Percentiles rank a stretch among this genome's conserved stretches.
Conservation (phyloP, 1,139 yeast genomes). For the Pichia cactophila region DNA sequence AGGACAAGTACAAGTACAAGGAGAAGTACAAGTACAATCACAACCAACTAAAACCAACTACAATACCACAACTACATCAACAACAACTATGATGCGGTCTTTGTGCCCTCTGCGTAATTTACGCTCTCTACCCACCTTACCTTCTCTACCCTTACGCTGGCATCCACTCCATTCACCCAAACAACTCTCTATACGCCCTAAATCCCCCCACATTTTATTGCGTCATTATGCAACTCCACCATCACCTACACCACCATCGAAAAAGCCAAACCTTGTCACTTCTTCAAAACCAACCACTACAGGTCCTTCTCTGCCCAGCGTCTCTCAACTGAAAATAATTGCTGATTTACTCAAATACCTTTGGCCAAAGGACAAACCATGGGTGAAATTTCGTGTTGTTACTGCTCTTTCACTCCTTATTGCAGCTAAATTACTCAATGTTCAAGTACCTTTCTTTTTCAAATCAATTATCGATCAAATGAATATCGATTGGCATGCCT, state of each 20-base stretch:
- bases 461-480: conserved; percentile 82
- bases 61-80: no score
- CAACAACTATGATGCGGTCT: no score
- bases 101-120: no score
- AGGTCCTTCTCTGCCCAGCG: conserved; percentile 15
- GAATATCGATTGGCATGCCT: conserved; percentile 80
- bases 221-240: background rate
- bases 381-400: conserved; percentile 68
- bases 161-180: no score
- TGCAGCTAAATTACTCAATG: conserved; percentile 77
- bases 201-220: no score
- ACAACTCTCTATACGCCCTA: no score
- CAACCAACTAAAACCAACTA: no score
- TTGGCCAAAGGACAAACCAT: conserved; percentile 79
- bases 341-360: conserved; percentile 62
- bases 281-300: conserved; percentile 11
- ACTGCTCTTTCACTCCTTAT: conserved; percentile 67
- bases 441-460: conserved; percentile 93
- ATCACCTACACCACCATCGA: background rate
- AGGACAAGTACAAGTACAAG: no score
- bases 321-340: conserved; percentile 54
- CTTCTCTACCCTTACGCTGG: no score
- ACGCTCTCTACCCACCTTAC: no score
- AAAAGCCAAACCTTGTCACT: conserved; percentile 15
- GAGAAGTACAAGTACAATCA: no score